Evolutionary conservation across 2,329 filamentous ascomycete genomes (phyloP), one percentile per base, ranked within the genome.

Genomic region (Zopfia rhizophila): DNA sequence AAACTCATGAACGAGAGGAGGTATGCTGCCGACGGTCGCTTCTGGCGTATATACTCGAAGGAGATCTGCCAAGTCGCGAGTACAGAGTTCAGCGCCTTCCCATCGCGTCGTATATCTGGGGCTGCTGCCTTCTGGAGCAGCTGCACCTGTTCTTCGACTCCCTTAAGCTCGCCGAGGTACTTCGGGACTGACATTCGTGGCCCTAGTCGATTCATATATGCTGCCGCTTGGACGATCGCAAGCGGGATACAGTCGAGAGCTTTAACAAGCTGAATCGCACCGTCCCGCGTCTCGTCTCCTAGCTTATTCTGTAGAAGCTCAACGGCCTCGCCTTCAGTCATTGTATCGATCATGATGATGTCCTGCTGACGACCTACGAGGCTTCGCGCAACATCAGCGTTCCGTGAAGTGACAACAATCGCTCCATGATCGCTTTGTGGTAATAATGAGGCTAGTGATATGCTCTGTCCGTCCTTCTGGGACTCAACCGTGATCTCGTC

Each of bases 81-180:
- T 0, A 74, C 53, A 2, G 69, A 66, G 32, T 72, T 66, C 29
- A 58, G 53, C 10, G 62, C 61, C 19, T 52, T 50, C 10, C 23
- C 7, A 43, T 73, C 67, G 27, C 66, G 58, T 16, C 65, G 56
- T 3, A 65, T 45, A 17, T 49, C 17, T 49, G 72, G 67, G 33
- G 35, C 69, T 30, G 71, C 70, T 57, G 16, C 53, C 55, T 23
- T 5, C 35, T 30, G 7, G 3, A 49, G 29, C 2, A 45, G 35
- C 2, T 17, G 5, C 17, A 32, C 46, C 39, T 53, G 54, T 16
- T 61, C 58, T 36, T 45, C 19, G 17, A 72, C 62, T 49, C 63
- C 69, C 28, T 65, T 47, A 11, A 79, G 72, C 2, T 68, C 45
- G 4, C 58, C 41, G 3, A 79, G 48, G 42, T 80, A 80, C 13